phyloP scores from a whole-genome alignment of 2,329 filamentous ascomycete species.

The Penicillium hesseltinei region DNA sequence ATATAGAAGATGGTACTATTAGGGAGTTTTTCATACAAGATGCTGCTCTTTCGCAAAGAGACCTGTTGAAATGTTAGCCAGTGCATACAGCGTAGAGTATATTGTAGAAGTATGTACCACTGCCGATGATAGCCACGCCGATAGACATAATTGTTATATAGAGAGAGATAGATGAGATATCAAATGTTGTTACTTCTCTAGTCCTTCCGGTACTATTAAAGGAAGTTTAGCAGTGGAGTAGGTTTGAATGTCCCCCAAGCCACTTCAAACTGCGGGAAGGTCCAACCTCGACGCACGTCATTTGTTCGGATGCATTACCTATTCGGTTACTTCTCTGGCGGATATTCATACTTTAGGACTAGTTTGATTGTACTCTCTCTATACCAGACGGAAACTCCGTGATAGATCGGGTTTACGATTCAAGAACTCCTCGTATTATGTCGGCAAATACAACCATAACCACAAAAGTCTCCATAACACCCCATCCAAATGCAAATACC shows the following conservation, averaged over 20 bases:
- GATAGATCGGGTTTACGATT: not conserved
- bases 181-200: not conserved
- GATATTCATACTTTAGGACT: not conserved
- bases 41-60: constrained; percentile 60
- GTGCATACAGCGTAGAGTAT: not conserved
- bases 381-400: not conserved
- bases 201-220: not conserved
- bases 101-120: constrained; percentile 36
- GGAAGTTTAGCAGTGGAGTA: not conserved
- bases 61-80: constrained; percentile 31
- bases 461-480: not conserved
- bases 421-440: not conserved
- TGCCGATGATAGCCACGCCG: constrained; percentile 55
- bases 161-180: not conserved
- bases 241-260: not conserved
- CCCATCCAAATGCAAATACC: constrained; percentile 6
- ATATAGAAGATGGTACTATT: not conserved
- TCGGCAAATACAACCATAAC: not conserved
- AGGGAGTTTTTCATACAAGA: constrained; percentile 36
- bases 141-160: constrained; percentile 32
- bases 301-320: not conserved
- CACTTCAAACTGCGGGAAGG: constrained; percentile 3
- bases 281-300: constrained; percentile 8
- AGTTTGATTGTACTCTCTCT: not conserved
- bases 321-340: not conserved